These are phyloP conservation scores for Lepidium sativum DNA, from an alignment of 345 rosid genomes.

Conservation along the genomic window DNA sequence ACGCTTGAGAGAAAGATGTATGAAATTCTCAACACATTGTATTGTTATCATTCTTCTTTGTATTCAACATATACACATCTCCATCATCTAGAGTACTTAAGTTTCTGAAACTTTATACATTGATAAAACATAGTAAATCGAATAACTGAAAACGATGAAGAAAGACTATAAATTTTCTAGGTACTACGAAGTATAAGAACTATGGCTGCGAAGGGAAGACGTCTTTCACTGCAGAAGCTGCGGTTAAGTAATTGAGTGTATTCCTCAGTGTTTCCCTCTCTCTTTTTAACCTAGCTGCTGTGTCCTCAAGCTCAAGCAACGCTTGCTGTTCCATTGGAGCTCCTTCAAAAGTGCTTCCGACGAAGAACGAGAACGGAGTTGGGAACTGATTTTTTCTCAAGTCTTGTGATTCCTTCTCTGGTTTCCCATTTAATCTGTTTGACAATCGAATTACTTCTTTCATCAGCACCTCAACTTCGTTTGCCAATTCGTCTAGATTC, in stretches of 20 bases:
- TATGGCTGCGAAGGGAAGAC: constrained; percentile 63
- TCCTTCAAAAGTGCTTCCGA: constrained; percentile 85
- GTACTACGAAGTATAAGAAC: neutral
- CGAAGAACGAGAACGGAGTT: constrained; percentile 92
- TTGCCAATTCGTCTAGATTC: constrained; percentile 56
- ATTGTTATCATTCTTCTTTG: neutral
- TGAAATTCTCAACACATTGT: neutral
- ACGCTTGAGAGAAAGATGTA: neutral
- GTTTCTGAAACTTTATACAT: constrained; percentile 16
- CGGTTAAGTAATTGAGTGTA: constrained; percentile 81
- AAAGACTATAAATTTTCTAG: neutral
- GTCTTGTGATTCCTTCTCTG: constrained; percentile 68
- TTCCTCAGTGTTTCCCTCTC: constrained; percentile 92
- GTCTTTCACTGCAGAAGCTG: constrained; percentile 94
- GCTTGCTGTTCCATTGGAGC: constrained; percentile 96
- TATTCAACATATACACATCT: constrained; percentile 5
- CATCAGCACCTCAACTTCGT: constrained; percentile 78
- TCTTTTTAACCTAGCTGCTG: constrained; percentile 80
- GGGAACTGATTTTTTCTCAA: constrained; percentile 78
- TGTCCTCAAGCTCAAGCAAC: constrained; percentile 80
- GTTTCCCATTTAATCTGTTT: constrained; percentile 76
- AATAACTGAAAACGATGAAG: neutral
- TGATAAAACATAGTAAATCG: constrained; percentile 3
- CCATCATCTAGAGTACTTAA: constrained; percentile 7
- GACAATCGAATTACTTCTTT: constrained; percentile 86